Evolutionary conservation across 257 asterid species (phyloP).

Genomic region (Salvia hispanica): DNA sequence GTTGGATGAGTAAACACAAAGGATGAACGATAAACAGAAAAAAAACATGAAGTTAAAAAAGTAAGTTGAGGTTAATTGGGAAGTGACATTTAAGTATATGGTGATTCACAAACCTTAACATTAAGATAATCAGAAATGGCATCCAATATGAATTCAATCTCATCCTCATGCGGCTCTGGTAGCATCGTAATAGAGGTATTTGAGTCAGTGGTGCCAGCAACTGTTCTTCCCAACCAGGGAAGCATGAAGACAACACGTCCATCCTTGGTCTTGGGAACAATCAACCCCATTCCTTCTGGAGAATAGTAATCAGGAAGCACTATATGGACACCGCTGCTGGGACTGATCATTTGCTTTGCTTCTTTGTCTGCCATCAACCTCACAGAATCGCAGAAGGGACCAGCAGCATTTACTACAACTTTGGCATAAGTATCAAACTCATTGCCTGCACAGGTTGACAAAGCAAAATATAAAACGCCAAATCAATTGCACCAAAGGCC

Average conservation of each 20-base stretch:
- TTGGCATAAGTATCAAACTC: constrained; percentile 94
- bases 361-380: constrained; percentile 81
- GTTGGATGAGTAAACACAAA: too few species aligned
- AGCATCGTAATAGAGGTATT: constrained; percentile 84
- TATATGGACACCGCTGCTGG: constrained; percentile 97
- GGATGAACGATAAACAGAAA: not conserved
- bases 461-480: constrained; percentile 34
- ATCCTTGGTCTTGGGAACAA: constrained; percentile 99
- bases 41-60: not conserved
- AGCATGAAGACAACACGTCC: constrained; percentile 99
- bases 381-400: constrained; percentile 96
- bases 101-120: constrained; percentile 65
- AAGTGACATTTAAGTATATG: constrained; percentile 12
- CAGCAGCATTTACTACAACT: constrained; percentile 91
- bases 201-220: constrained; percentile 98
- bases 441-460: constrained; percentile 64
- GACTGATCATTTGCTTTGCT: constrained; percentile 78
- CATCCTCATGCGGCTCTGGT: constrained; percentile 99
- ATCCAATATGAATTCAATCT: constrained; percentile 91
- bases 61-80: not conserved
- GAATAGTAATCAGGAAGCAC: constrained; percentile 99
- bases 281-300: constrained; percentile 98
- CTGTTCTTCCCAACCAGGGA: constrained; percentile 98
- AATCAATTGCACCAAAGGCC: not conserved
- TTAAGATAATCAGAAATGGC: constrained; percentile 94